Evolutionary conservation across 164 flowering plant species (phyloP).

Genomic region (Kalanchoe fedtschenkoi): DNA sequence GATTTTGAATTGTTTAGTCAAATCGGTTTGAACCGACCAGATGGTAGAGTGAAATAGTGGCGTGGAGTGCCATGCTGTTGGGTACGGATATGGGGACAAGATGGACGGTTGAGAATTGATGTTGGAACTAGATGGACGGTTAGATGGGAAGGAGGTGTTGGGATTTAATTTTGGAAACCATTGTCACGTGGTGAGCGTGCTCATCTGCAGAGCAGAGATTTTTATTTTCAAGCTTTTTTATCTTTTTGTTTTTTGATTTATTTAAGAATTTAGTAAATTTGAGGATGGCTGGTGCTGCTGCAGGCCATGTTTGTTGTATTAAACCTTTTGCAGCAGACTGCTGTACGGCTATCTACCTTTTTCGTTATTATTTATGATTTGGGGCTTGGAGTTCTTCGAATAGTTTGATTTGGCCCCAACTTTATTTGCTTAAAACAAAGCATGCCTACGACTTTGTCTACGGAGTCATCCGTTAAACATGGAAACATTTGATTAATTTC

Average conservation of each 20-base stretch:
- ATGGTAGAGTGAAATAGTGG: neutral
- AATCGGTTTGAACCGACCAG: neutral
- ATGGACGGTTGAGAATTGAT: neutral
- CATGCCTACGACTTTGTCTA: no score
- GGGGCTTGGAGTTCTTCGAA: neutral
- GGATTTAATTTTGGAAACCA: neutral
- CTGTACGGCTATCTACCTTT: neutral
- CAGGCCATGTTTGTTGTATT: neutral
- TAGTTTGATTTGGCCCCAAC: neutral
- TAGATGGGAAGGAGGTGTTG: neutral
- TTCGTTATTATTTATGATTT: neutral
- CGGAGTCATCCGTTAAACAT: no score
- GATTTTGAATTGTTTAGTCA: neutral
- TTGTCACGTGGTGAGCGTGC: slow-evolving; percentile 1
- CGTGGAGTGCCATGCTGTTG: neutral
- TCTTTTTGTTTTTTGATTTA: neutral
- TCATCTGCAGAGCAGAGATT: neutral
- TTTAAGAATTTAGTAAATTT: neutral
- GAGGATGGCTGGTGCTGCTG: neutral
- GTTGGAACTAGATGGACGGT: neutral
- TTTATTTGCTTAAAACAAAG: no score
- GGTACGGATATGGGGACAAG: neutral
- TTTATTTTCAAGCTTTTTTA: no score
- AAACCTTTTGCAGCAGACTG: neutral
- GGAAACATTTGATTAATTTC: no score